Evolutionary conservation across 768 basidiomycete genomes (phyloP), one percentile per base, ranked within the genome.

Genomic region (Suillus sp.): DNA sequence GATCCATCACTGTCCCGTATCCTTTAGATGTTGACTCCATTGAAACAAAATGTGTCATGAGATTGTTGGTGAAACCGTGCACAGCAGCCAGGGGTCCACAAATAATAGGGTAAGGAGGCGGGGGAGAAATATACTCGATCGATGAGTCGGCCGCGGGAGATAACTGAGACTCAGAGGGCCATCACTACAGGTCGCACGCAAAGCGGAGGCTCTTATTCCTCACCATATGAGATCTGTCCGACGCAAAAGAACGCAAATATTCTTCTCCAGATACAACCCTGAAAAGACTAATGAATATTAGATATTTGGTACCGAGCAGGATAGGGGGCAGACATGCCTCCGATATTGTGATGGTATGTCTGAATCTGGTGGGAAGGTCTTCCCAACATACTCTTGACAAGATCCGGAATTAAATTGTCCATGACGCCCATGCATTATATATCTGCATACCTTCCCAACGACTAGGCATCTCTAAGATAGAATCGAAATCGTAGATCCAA

Each of bases 171-270:
- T 48, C 14, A 62, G 34, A 47, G 14, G 37, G 11, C 61, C 38
- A 57, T 45, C 38, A 59, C 34, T 60, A 48, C 54, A 30, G 40
- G 7, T 61, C 40, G 61, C 64, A 50, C 60, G 68, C 59, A 65
- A 62, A 50, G 60, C 56, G 59, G 43, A 63, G 50, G 64, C 35
- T 30, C 64, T 42, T 58, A 54, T 47, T 54, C 67, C 79, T 70
- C 66, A 88, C 88, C 89, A 92, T 91, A 73, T 91, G 90, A 60
- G 89, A 88, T 69, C 90, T 79, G 72, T 92, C 88, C 22, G 89
- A 91, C 11, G 89, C 87, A 76, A 92, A 91, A 68, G 84, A 69
- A 65, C 83, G 75, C 48, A 90, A 72, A 69, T 80, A 90, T 14
- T 73, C 72, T 37, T 72, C 64, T 20, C 81, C 84, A 62, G 83